Percentiles rank a stretch among this genome's conserved stretches.
Evolutionary conservation across 2,329 filamentous ascomycete species (phyloP).

Genomic region (Exophiala dermatitidis): DNA sequence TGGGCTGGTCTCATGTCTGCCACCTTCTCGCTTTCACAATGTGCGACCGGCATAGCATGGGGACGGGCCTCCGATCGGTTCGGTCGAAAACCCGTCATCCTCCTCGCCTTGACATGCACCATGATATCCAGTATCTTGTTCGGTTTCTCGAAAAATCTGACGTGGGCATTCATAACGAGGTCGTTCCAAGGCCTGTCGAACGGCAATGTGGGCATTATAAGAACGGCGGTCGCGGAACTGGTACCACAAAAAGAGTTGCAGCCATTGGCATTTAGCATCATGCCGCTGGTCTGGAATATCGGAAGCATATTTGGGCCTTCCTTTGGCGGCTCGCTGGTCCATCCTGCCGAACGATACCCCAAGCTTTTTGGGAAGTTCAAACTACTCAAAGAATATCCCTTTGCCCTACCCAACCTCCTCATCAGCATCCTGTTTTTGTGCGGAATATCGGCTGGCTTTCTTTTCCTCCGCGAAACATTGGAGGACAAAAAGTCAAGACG

Average conservation of each 20-base stretch:
- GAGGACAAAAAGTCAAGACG: conserved; percentile 58
- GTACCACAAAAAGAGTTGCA: conserved; percentile 81
- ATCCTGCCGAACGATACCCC: conserved; percentile 69
- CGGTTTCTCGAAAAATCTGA: conserved; percentile 71
- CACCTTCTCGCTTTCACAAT: conserved; percentile 65
- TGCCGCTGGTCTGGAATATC: conserved; percentile 85
- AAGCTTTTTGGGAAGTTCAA: conserved; percentile 57
- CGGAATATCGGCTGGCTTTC: conserved; percentile 62
- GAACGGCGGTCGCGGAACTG: conserved; percentile 88
- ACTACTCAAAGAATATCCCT: conserved; percentile 72
- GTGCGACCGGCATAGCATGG: conserved; percentile 65
- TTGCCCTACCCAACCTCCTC: conserved; percentile 74
- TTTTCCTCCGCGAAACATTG: conserved; percentile 85
- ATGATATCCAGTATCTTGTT: conserved; percentile 76
- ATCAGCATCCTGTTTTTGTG: conserved; percentile 68
- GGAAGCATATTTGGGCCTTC: conserved; percentile 82
- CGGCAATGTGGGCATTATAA: conserved; percentile 88
- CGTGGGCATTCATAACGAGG: conserved; percentile 72
- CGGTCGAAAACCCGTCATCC: conserved; percentile 75
- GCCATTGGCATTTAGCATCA: conserved; percentile 81
- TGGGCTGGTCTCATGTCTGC: conserved; percentile 72
- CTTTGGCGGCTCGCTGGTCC: conserved; percentile 79
- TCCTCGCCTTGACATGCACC: conserved; percentile 65
- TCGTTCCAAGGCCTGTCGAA: conserved; percentile 77
- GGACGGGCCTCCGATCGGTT: conserved; percentile 68